Conservation (phyloP, 129 eudicot species). For the Lactuca saligna region DNA sequence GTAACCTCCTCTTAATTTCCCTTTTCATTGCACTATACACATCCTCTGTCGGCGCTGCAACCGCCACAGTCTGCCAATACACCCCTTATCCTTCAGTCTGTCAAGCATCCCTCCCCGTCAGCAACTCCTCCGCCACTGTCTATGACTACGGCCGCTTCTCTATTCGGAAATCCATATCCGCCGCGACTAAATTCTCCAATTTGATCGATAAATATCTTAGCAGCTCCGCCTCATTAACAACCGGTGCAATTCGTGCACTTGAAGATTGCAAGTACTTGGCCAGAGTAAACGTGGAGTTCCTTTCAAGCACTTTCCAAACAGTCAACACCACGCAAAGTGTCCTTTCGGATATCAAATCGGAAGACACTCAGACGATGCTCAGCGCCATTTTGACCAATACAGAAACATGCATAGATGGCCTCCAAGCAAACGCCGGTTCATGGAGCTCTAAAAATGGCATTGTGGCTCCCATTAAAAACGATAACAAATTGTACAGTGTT, state of each 20-base stretch:
- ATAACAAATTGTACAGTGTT: constrained; percentile 40
- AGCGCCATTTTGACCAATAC: constrained; percentile 54
- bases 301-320: constrained; percentile 21
- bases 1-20: constrained; percentile 5
- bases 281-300: constrained; percentile 32
- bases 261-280: constrained; percentile 49
- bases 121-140: constrained; percentile 26
- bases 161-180: constrained; percentile 39
- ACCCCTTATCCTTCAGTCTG: constrained; percentile 51
- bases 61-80: constrained; percentile 38
- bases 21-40: constrained; percentile 14
- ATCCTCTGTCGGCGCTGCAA: background rate
- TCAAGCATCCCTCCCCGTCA: constrained; percentile 32
- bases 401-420: constrained; percentile 56
- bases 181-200: constrained; percentile 31
- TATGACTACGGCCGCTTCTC: constrained; percentile 43
- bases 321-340: constrained; percentile 24
- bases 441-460: constrained; percentile 32
- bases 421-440: constrained; percentile 29
- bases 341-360: constrained; percentile 16
- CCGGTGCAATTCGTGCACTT: constrained; percentile 37
- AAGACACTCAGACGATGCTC: constrained; percentile 43
- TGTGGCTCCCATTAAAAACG: constrained; percentile 30
- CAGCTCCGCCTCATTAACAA: constrained; percentile 5
- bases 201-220: constrained; percentile 29